These are phyloP conservation scores for Saraca asoca DNA, from an alignment of 331 rosid genomes.

Conservation along the genomic window DNA sequence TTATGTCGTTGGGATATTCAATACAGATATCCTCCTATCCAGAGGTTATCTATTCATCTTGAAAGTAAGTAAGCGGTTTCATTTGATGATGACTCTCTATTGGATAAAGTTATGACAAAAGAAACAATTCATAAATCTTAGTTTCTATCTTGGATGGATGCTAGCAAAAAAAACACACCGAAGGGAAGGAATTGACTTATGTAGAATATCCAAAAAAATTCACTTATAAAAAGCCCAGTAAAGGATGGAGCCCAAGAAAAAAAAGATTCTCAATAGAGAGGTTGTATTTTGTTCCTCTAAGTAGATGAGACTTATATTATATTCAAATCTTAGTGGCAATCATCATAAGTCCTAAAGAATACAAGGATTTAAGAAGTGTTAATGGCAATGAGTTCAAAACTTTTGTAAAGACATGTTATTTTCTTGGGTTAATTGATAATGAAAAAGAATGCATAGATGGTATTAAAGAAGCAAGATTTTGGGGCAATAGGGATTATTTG, in stretches of 20 bases:
- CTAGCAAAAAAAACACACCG: no score
- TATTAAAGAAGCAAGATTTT: background rate
- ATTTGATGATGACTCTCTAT: no score
- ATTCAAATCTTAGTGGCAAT: background rate
- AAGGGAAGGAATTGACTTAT: background rate
- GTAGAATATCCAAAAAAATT: background rate
- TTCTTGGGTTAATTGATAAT: background rate
- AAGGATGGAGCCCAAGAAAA: background rate
- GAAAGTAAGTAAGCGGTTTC: no score
- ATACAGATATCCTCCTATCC: background rate
- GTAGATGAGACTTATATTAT: background rate
- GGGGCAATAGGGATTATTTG: background rate
- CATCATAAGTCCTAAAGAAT: background rate
- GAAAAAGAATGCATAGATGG: background rate
- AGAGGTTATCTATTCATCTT: no score
- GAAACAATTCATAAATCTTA: no score
- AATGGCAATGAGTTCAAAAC: background rate
- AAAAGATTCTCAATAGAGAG: background rate
- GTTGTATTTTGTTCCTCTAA: background rate
- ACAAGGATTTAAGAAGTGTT: background rate
- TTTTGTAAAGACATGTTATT: background rate
- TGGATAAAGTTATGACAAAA: no score
- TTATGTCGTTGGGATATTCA: background rate
- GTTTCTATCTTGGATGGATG: no score
- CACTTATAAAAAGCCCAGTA: background rate